Base-by-base conservation (phyloP, 495 filamentous ascomycete genomes). In the Neurospora intermedia region DNA sequence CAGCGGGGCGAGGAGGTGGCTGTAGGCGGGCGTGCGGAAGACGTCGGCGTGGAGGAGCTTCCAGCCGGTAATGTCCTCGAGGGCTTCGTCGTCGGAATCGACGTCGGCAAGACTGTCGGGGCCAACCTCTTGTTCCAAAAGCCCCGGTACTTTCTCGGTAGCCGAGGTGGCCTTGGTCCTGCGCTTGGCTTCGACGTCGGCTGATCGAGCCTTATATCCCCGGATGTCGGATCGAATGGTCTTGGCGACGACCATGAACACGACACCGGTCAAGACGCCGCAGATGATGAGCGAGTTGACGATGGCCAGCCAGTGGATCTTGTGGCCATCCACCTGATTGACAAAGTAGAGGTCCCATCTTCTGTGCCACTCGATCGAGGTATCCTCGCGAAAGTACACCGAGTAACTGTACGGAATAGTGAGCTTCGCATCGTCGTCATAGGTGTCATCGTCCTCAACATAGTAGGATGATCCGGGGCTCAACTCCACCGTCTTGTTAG, bases 291-390 rank as follows among this genome's bases (percentile, higher is more conserved):
- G 78, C 2, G 94, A 97, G 82, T 97, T 97, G 76, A 96, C 81
- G 74, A 98, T 97, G 39, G 94, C 94, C 48, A 97, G 82, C 94
- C 94, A 98, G 77, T 97, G 94, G 39, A 96, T 92, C 77, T 89
- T 90, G 40, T 89, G 91, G 62, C 92, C 91, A 71, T 94, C 93
- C 72, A 93, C 92, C 78, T 95, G 92, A 79, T 97, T 94, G 71
- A 92, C 93, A 81, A 98, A 97, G 77, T 97, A 98, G 39, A 96
- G 83, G 76, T 97, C 93, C 94, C 94, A 98, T 69, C 94, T 89
- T 74, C 90, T 92, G 66, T 85, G 85, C 94, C 94, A 98, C 72
- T 96, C 93, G 71, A 97, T 85, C 54, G 85, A 87, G 23, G 89
- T 87, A 71, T 97, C 94, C 80, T 97, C 93, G 70, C 93, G 89